A percentile compares a stretch with the other conserved stretches of the same genome.
phyloP scores from a whole-genome alignment of 2,329 filamentous ascomycete species.

The Penicillium nordicum region DNA sequence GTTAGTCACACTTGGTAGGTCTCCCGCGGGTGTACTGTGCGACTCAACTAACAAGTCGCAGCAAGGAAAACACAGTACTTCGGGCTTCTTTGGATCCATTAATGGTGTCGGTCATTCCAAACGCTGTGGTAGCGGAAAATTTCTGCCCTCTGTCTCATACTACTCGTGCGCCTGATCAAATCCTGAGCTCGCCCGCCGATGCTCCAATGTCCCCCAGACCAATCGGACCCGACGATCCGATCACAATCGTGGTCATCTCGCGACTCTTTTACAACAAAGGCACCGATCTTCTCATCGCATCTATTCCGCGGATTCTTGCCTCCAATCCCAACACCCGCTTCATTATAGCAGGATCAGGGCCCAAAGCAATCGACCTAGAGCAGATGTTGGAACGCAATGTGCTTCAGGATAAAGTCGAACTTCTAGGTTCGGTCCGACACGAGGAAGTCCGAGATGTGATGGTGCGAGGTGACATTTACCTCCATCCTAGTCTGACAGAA shows the following conservation, averaged over 20 bases:
- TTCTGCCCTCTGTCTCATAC: conserved; percentile 69
- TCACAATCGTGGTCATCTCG: conserved; percentile 96
- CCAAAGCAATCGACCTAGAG: conserved; percentile 95
- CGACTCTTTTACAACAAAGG: conserved; percentile 99
- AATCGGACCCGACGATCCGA: conserved; percentile 76
- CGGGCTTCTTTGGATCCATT: conserved; percentile 89
- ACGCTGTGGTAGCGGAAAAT: conserved; percentile 94
- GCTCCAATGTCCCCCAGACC: conserved; percentile 59
- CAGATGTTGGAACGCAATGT: conserved; percentile 97
- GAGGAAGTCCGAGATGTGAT: conserved; percentile 97
- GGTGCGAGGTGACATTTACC: conserved; percentile 93
- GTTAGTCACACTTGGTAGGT: conserved; percentile 93
- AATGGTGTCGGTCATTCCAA: conserved; percentile 97
- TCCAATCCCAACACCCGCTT: conserved; percentile 91
- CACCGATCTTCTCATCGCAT: conserved; percentile 92
- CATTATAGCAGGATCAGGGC: conserved; percentile 91
- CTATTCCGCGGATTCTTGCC: conserved; percentile 86
- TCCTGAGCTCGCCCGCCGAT: conserved; percentile 25
- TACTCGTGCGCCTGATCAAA: conserved; percentile 36
- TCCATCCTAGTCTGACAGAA: conserved; percentile 91
- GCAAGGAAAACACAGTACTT: conserved; percentile 96
- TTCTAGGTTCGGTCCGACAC: conserved; percentile 87
- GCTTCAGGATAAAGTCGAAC: conserved; percentile 86
- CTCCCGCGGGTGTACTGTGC: neutral
- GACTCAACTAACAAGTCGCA: conserved; percentile 35